A percentile compares a stretch with the other conserved stretches of the same genome.
Evolutionary conservation across 345 rosid species (phyloP).

Genomic region (Salix purpurea): DNA sequence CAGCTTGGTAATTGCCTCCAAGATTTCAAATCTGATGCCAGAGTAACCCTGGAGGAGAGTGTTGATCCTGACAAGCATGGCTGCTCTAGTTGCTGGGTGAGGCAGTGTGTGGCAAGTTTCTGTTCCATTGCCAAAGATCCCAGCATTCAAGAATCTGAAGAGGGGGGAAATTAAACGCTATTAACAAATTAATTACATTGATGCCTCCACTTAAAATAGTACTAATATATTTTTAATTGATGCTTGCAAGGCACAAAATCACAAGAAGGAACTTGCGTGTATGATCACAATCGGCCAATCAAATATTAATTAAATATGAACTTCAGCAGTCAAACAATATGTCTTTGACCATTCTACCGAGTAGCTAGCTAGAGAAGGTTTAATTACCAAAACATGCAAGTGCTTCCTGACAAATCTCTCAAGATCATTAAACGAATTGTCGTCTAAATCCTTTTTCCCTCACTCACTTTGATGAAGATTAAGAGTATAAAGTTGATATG

Average conservation of each 20-base stretch:
- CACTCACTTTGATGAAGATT: background rate
- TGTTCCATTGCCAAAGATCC: conserved; percentile 23
- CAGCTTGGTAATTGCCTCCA: conserved; percentile 27
- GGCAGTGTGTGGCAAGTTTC: conserved; percentile 25
- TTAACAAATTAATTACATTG: background rate
- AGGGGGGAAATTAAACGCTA: background rate
- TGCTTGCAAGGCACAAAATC: background rate
- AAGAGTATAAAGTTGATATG: background rate
- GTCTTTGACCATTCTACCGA: background rate
- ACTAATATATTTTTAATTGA: background rate
- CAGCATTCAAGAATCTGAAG: conserved; percentile 29
- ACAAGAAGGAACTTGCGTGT: background rate
- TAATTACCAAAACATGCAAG: too few species aligned
- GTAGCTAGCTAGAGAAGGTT: background rate
- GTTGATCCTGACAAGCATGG: conserved; percentile 30
- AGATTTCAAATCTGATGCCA: conserved; percentile 27
- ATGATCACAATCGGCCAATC: background rate
- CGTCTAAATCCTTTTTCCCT: background rate
- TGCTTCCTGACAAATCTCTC: too few species aligned
- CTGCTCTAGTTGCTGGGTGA: conserved; percentile 22
- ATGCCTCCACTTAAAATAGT: too few species aligned
- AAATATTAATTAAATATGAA: background rate
- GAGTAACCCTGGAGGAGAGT: conserved; percentile 31
- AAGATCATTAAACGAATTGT: background rate
- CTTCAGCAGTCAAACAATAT: background rate